Conservation (phyloP, 176 grass and related monocot species). For the Zizania latifolia region DNA sequence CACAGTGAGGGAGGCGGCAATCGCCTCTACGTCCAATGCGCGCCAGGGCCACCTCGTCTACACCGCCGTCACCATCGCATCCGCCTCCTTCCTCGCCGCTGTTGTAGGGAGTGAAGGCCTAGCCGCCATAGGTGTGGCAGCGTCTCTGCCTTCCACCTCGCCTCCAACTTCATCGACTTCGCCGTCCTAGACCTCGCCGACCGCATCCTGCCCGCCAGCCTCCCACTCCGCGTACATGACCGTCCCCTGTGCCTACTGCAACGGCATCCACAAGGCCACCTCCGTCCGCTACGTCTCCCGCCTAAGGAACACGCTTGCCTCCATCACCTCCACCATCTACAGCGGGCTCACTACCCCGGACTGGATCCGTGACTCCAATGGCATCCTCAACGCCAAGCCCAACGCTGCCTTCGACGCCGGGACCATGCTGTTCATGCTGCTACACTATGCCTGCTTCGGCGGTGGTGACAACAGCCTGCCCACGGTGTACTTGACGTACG, state of each 20-base stretch:
- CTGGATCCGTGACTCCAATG: slow-evolving; percentile 72
- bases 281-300: slow-evolving; percentile 60
- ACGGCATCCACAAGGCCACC: slow-evolving; percentile 66
- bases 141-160: no score
- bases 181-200: slow-evolving; percentile 28
- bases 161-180: slow-evolving; percentile 78
- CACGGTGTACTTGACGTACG: slow-evolving; percentile 69
- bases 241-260: slow-evolving; percentile 71
- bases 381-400: slow-evolving; percentile 13
- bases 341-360: slow-evolving; percentile 65
- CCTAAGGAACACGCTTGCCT: slow-evolving; percentile 56
- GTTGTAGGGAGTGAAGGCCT: no score
- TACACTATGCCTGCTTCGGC: slow-evolving; percentile 87
- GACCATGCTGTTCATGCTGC: slow-evolving; percentile 54
- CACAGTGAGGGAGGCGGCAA: no score
- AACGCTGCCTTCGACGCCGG: slow-evolving; percentile 50
- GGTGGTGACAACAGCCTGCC: slow-evolving; percentile 55
- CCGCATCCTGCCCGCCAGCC: slow-evolving; percentile 74
- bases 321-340: slow-evolving; percentile 46
- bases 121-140: no score
- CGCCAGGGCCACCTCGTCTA: no score
- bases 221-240: slow-evolving; percentile 61
- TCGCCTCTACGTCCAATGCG: no score
- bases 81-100: no score
- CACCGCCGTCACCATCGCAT: no score